Percentiles rank a stretch among this genome's conserved stretches.
Evolutionary conservation across 1,139 yeast genomes (phyloP).

Genomic region (Kazachstania sp.): DNA sequence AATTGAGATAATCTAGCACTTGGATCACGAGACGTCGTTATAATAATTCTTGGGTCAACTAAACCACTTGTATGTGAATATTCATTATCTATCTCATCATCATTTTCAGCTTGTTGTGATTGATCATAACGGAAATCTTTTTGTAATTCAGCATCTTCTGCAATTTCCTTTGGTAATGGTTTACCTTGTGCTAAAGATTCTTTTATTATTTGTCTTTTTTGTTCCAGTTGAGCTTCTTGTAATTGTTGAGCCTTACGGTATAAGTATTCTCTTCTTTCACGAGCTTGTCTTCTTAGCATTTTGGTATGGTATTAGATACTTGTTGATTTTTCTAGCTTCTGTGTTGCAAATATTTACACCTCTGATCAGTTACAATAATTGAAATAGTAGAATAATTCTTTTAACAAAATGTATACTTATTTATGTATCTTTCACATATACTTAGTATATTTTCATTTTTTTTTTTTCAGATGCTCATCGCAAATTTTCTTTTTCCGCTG

Average conservation of each 20-base stretch:
- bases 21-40: slow-evolving; percentile 92
- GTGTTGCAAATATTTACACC: background rate
- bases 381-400: too few species aligned
- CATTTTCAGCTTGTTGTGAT: slow-evolving; percentile 43
- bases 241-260: slow-evolving; percentile 82
- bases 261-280: slow-evolving; percentile 89
- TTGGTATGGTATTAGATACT: background rate
- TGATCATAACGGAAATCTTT: slow-evolving; percentile 73
- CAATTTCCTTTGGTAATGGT: slow-evolving; percentile 78
- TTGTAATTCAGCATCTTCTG: slow-evolving; percentile 77
- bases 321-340: background rate
- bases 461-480: slow-evolving; percentile 1
- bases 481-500: background rate
- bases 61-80: slow-evolving; percentile 82
- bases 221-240: slow-evolving; percentile 79
- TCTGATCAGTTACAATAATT: background rate
- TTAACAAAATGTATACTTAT: too few species aligned
- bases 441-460: too few species aligned
- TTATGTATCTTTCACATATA: too few species aligned
- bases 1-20: slow-evolving; percentile 78
- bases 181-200: slow-evolving; percentile 89
- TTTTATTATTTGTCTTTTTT: slow-evolving; percentile 77
- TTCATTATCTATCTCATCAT: slow-evolving; percentile 75
- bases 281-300: slow-evolving; percentile 82
- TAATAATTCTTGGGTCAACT: slow-evolving; percentile 83